Evolutionary conservation across 352 stramenopile genomes (phyloP).

Genomic region (Phytophthora hybrid): DNA sequence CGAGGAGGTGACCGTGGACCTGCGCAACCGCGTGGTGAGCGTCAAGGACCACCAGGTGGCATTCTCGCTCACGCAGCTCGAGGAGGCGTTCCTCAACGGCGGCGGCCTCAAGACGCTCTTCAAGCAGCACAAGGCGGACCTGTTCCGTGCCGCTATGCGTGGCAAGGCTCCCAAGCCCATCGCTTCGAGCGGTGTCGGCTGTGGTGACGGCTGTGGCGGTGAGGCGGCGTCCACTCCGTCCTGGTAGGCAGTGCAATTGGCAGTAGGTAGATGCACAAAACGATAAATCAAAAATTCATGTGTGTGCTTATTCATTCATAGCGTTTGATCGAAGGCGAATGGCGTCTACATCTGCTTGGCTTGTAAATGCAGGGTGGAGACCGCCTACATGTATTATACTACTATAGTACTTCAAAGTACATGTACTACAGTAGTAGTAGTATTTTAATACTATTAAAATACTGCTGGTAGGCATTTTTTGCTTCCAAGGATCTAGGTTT

Average conservation of each 20-base stretch:
- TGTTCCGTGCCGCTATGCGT: slow-evolving; percentile 83
- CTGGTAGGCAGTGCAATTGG: slow-evolving; percentile 33
- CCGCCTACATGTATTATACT: no score
- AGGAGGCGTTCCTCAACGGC: slow-evolving; percentile 85
- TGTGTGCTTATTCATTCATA: neutral
- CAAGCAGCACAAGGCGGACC: slow-evolving; percentile 86
- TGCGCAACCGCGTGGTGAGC: slow-evolving; percentile 72
- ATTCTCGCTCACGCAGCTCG: slow-evolving; percentile 80
- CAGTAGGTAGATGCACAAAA: slow-evolving; percentile 28
- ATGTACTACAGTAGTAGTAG: no score
- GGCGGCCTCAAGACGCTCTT: slow-evolving; percentile 81
- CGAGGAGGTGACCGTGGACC: slow-evolving; percentile 73
- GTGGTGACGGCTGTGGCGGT: slow-evolving; percentile 40
- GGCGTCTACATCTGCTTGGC: no score
- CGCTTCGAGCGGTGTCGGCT: slow-evolving; percentile 66
- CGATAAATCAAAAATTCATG: slow-evolving; percentile 28
- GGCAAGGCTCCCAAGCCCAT: slow-evolving; percentile 72
- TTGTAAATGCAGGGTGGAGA: no score
- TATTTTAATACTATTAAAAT: no score
- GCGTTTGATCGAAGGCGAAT: no score
- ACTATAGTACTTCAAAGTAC: no score
- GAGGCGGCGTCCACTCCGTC: slow-evolving; percentile 37
- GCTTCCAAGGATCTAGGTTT: no score
- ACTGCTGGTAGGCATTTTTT: no score
- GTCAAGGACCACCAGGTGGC: slow-evolving; percentile 67